Percentiles rank a stretch among this genome's conserved stretches.
Evolutionary conservation across 2,329 filamentous ascomycete species (phyloP).

Genomic region (Penicillium crustosum): DNA sequence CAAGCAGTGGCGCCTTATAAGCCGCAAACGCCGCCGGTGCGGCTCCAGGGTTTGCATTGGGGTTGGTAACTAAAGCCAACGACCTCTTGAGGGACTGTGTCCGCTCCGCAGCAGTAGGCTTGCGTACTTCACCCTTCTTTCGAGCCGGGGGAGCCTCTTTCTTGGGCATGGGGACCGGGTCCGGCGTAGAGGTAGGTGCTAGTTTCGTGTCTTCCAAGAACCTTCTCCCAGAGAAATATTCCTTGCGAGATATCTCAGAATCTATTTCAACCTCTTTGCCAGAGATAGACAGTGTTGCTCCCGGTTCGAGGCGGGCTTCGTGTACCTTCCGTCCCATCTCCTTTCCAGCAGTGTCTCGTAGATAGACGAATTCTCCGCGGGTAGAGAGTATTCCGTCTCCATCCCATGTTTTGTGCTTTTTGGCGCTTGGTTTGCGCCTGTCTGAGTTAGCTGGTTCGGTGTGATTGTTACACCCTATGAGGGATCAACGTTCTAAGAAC

Average conservation of each 20-base stretch:
- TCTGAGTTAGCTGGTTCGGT: slow-evolving; percentile 6
- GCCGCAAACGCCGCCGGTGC: slow-evolving; percentile 46
- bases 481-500: slow-evolving; percentile 1
- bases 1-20: slow-evolving; percentile 64
- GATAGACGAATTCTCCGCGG: slow-evolving; percentile 56
- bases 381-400: slow-evolving; percentile 67
- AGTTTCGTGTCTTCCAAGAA: slow-evolving; percentile 29
- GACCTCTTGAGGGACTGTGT: slow-evolving; percentile 19
- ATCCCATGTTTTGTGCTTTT: slow-evolving; percentile 78
- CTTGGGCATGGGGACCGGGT: slow-evolving; percentile 13
- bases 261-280: slow-evolving; percentile 71
- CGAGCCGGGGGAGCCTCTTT: slow-evolving; percentile 23
- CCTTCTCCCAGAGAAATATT: slow-evolving; percentile 49
- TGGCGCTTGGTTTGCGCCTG: slow-evolving; percentile 67
- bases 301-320: slow-evolving; percentile 58
- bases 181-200: slow-evolving; percentile 8
- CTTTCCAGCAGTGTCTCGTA: slow-evolving; percentile 63
- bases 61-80: slow-evolving; percentile 29
- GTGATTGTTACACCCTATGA: neutral
- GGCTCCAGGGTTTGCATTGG: slow-evolving; percentile 43
- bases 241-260: slow-evolving; percentile 58
- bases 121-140: slow-evolving; percentile 12
- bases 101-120: slow-evolving; percentile 6
- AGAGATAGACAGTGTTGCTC: slow-evolving; percentile 60
- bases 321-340: slow-evolving; percentile 61